phyloP scores from a whole-genome alignment of 805 yeast genomes.

The Tetrapisispora namnaoensis region DNA sequence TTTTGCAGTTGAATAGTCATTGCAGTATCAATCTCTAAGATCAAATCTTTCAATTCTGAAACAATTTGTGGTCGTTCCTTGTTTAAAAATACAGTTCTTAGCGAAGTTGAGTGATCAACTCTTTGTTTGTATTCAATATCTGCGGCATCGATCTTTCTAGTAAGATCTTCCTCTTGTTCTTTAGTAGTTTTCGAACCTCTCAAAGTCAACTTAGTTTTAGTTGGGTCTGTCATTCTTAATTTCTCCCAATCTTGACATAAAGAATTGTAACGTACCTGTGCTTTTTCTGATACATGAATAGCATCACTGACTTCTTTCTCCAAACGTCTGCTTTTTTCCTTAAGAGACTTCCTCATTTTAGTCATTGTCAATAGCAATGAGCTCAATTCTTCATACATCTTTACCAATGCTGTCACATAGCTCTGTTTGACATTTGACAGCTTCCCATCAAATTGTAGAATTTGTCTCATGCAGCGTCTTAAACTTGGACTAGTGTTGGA shows the following conservation, averaged over 20 bases:
- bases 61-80: slow-evolving; percentile 71
- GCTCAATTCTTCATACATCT: slow-evolving; percentile 75
- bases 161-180: slow-evolving; percentile 83
- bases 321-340: slow-evolving; percentile 71
- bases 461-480: slow-evolving; percentile 51
- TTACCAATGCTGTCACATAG: slow-evolving; percentile 67
- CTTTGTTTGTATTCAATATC: slow-evolving; percentile 78
- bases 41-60: slow-evolving; percentile 60
- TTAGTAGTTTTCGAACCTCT: slow-evolving; percentile 69
- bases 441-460: slow-evolving; percentile 72
- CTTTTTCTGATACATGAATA: slow-evolving; percentile 77
- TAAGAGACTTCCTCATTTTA: slow-evolving; percentile 61
- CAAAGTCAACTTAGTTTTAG: slow-evolving; percentile 71
- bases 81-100: slow-evolving; percentile 62
- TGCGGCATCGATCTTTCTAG: slow-evolving; percentile 68
- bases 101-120: slow-evolving; percentile 60
- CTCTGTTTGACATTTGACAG: slow-evolving; percentile 61
- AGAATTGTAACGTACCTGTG: slow-evolving; percentile 65
- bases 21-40: slow-evolving; percentile 84
- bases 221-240: slow-evolving; percentile 69
- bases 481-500: slow-evolving; percentile 37
- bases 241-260: slow-evolving; percentile 82
- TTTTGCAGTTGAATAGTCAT: slow-evolving; percentile 80
- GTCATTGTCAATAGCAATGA: slow-evolving; percentile 64
- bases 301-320: slow-evolving; percentile 84